These are phyloP conservation scores for Boletus barrowsii DNA, from an alignment of 768 basidiomycete species.

Conservation along the genomic window DNA sequence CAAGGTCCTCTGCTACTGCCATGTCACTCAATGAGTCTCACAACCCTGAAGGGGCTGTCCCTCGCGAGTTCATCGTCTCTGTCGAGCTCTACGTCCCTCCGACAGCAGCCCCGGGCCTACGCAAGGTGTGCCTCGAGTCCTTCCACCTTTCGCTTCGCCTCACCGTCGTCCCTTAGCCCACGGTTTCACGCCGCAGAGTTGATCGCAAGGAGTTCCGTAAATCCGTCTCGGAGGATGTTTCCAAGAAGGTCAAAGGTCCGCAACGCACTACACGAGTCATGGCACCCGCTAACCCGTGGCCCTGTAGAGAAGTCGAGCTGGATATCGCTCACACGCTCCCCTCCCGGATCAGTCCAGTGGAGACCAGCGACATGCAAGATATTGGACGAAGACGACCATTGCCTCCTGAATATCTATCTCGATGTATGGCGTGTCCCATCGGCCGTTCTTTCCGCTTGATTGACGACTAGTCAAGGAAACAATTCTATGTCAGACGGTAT, in stretches of 20 bases:
- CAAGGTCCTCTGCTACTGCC: neutral
- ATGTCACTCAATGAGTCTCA: constrained; percentile 14
- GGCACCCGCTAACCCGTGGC: constrained; percentile 1
- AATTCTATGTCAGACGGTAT: constrained; percentile 69
- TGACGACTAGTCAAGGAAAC: constrained; percentile 50
- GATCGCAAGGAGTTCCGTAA: constrained; percentile 48
- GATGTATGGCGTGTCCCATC: constrained; percentile 49
- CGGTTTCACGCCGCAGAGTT: constrained; percentile 46
- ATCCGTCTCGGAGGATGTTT: constrained; percentile 39
- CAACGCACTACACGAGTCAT: neutral
- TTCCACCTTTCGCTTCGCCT: constrained; percentile 3
- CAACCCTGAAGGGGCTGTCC: constrained; percentile 7
- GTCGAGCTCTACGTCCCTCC: constrained; percentile 62
- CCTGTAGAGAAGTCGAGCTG: constrained; percentile 68
- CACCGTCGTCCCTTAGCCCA: constrained; percentile 35
- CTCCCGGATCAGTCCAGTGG: constrained; percentile 61
- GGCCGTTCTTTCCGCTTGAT: neutral
- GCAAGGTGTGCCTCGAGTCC: constrained; percentile 48
- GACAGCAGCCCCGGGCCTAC: constrained; percentile 45
- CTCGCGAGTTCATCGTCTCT: constrained; percentile 56
- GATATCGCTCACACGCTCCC: constrained; percentile 55
- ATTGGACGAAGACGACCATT: constrained; percentile 62
- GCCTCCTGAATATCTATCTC: constrained; percentile 69
- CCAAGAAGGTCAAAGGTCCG: constrained; percentile 60
- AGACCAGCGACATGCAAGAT: constrained; percentile 69